A percentile compares a stretch with the other conserved stretches of the same genome.
Conservation (phyloP, 2,329 filamentous ascomycete species). For the Trichoderma sp. region DNA sequence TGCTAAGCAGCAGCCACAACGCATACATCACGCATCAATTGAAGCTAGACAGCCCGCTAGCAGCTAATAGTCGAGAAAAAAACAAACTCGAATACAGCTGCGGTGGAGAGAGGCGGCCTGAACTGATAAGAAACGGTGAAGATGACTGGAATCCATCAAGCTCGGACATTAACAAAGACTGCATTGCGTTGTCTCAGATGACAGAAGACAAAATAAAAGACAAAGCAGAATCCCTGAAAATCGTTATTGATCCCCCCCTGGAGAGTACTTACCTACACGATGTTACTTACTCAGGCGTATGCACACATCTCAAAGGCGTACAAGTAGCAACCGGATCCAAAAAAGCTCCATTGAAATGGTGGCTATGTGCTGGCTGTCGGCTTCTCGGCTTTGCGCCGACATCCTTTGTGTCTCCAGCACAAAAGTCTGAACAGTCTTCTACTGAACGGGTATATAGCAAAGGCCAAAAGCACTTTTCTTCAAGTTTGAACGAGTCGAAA, state of each 20-base stretch:
- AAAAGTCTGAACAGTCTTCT: neutral
- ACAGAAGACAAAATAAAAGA: neutral
- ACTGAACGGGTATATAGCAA: no score
- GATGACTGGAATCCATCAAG: neutral
- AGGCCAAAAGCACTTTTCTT: no score
- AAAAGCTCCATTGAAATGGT: slow-evolving; percentile 22
- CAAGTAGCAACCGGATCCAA: neutral
- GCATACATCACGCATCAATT: neutral
- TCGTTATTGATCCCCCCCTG: neutral
- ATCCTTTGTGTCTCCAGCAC: neutral
- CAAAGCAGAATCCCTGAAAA: neutral
- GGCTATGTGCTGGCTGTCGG: slow-evolving; percentile 22
- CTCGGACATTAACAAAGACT: neutral
- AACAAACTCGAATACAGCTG: neutral
- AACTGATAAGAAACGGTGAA: neutral
- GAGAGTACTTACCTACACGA: neutral
- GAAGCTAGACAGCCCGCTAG: neutral
- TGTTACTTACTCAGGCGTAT: neutral
- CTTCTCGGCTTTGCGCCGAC: slow-evolving; percentile 21
- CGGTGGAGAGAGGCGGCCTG: neutral
- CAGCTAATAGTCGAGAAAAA: neutral
- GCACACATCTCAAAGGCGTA: neutral
- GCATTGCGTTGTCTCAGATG: neutral
- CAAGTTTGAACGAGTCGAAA: neutral
- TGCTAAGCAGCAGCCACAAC: slow-evolving; percentile 14